Base-by-base conservation (phyloP, 2,329 filamentous ascomycete species). In the Fusarium lateritium region DNA sequence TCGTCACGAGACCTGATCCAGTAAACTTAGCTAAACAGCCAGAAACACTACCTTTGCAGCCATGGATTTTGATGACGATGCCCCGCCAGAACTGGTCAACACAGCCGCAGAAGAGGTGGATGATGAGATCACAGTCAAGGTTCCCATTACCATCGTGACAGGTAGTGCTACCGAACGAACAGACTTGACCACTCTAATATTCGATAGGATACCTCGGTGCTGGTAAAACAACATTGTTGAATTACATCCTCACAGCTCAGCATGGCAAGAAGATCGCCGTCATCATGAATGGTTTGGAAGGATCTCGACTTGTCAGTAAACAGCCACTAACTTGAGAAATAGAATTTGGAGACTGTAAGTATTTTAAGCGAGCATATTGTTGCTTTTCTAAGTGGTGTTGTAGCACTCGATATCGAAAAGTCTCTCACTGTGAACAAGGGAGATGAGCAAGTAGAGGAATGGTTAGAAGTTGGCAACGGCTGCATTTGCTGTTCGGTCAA, bases 401-500 rank as follows among this genome's bases (percentile, higher is more conserved):
- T 62, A 94, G 93, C 95, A 56, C 86, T 94, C 73, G 95, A 98
- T 76, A 97, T 99, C 69, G 96, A 99, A 79, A 98, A 97, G 78
- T 94, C 94, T 43, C 85, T 99, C 66, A 98, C 95, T 1, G 90
- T 99, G 72, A 97, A 91, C 77, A 90, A 94, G 77, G 92, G 91
- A 62, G 92, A 90, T 39, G 89, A 95, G 75, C 88, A 94, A 75
- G 92, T 95, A 8, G 91, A 96, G 76, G 94, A 97, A 83, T 99
- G 97, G 93, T 89, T 99, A 28, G 94, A 98, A 66, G 89, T 99
- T 54, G 94, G 93, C 53, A 99, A 99, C 73, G 96, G 96, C 67
- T 99, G 96, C 78, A 94, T 99, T 71, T 99, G 96, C 82, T 99
- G 96, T 81, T 97, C 94, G 5, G 94, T 98, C 74, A 99, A 98